Percentiles rank a stretch among this genome's conserved stretches.
These are phyloP conservation scores for Micractinium conductrix DNA, from an alignment of 139 green algal genomes.

Conservation along the genomic window DNA sequence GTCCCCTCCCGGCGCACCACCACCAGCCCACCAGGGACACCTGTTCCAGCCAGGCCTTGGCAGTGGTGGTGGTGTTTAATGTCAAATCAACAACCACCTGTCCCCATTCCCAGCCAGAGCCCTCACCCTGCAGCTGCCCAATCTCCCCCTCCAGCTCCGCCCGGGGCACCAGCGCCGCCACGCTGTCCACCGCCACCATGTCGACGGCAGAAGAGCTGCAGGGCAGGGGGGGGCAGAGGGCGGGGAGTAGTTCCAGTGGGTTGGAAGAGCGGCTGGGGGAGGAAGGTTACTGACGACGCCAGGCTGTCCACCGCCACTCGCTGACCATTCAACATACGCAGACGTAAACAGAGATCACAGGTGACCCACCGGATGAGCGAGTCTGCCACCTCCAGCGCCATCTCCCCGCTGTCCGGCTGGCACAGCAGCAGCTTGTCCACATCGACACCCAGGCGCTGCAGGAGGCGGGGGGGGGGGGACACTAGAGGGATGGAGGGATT, in stretches of 20 bases:
- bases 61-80: too few species aligned
- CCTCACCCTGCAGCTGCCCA: constrained; percentile 52
- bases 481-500: too few species aligned
- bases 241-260: too few species aligned
- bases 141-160: constrained; percentile 96
- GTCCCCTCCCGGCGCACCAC: too few species aligned
- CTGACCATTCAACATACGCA: too few species aligned
- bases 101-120: too few species aligned
- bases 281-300: not conserved
- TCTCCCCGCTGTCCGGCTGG: constrained; percentile 86
- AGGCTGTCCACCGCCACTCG: not conserved
- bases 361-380: constrained; percentile 58
- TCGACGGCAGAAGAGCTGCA: constrained; percentile 63
- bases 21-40: too few species aligned
- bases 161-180: constrained; percentile 89
- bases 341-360: not conserved
- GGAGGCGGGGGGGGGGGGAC: too few species aligned
- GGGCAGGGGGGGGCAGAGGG: not conserved
- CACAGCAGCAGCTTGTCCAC: constrained; percentile 70
- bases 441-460: constrained; percentile 69
- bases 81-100: not conserved
- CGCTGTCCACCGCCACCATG: constrained; percentile 93
- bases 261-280: too few species aligned
- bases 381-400: constrained; percentile 89
- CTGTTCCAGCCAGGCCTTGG: too few species aligned